Evolutionary conservation across 2,329 filamentous ascomycete genomes (phyloP).

Genomic region (Sclerotinia glacialis): DNA sequence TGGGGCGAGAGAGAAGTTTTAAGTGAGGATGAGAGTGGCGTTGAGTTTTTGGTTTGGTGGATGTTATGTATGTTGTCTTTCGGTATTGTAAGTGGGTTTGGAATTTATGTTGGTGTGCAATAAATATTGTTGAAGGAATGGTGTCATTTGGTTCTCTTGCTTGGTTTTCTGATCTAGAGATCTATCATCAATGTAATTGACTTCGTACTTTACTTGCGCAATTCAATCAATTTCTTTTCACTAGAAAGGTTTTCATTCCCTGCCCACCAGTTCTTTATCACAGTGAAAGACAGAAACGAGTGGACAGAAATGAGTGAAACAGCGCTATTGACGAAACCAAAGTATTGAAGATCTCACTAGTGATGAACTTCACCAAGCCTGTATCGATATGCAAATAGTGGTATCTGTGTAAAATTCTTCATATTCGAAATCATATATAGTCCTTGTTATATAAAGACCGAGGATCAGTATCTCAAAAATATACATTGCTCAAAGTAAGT

Average conservation of each 20-base stretch:
- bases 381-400: not conserved
- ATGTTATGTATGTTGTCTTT: constrained; percentile 9
- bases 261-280: not conserved
- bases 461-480: not conserved
- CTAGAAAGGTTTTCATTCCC: not conserved
- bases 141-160: not conserved
- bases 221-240: not conserved
- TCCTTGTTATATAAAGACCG: not conserved
- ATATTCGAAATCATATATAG: not conserved
- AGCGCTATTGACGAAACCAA: no score
- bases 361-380: not conserved
- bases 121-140: not conserved
- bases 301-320: not conserved
- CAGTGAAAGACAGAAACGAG: not conserved
- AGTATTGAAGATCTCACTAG: no score
- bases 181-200: not conserved
- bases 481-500: not conserved
- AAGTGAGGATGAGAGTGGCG: not conserved
- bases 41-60: constrained; percentile 9
- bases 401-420: not conserved
- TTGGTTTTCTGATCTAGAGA: not conserved
- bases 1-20: not conserved
- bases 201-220: not conserved
- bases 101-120: not conserved
- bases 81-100: not conserved